phyloP scores from a whole-genome alignment of 805 yeast genomes.

The Yarrowia yakushimensis region DNA sequence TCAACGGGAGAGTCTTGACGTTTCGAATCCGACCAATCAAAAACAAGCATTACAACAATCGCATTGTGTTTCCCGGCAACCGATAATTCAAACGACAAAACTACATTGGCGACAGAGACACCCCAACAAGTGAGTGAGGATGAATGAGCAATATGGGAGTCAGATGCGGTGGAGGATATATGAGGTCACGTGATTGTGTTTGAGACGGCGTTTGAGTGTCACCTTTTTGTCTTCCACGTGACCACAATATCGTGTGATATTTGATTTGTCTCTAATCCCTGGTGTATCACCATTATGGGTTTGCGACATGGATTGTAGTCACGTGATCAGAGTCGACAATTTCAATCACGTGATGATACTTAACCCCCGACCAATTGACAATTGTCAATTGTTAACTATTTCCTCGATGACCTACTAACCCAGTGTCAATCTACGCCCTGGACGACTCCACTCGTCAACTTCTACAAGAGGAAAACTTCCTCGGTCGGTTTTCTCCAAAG shows the following conservation, averaged over 20 bases:
- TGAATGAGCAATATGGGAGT: no score
- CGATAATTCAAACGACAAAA: not conserved
- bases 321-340: not conserved
- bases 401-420: not conserved
- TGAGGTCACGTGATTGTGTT: not conserved
- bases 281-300: no score
- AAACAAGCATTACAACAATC: not conserved
- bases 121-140: not conserved
- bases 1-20: not conserved
- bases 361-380: no score
- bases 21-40: not conserved
- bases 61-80: not conserved
- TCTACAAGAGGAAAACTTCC: conserved; percentile 33
- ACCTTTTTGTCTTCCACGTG: no score
- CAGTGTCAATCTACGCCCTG: conserved; percentile 34
- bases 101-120: not conserved
- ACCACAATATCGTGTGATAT: no score
- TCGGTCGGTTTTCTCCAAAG: conserved; percentile 53
- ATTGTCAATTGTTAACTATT: no score
- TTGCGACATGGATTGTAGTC: not conserved
- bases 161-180: no score
- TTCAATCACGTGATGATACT: no score
- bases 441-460: conserved; percentile 33
- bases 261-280: no score
- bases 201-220: no score